Evolutionary conservation across 306 rosid genomes (phyloP).

Genomic region (Rosa chinensis): DNA sequence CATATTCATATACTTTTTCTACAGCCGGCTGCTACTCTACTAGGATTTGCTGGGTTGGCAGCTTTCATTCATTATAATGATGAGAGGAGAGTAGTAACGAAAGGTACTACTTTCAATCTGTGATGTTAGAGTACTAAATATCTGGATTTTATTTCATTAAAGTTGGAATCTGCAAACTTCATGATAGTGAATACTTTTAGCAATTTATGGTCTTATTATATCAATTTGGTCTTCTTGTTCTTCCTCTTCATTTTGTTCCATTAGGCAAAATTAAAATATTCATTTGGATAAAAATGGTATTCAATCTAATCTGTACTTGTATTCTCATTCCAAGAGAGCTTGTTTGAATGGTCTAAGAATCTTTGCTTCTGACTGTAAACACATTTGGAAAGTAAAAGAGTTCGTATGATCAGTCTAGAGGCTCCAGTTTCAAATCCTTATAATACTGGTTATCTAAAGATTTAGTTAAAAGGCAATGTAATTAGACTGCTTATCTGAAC

Average conservation of each 20-base stretch:
- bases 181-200: not conserved
- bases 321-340: not conserved
- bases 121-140: not conserved
- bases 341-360: not conserved
- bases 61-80: constrained; percentile 67
- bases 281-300: not conserved
- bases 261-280: not conserved
- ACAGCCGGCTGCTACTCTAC: constrained; percentile 66
- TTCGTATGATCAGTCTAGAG: not conserved
- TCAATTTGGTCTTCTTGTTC: not conserved
- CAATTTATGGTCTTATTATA: not conserved
- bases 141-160: constrained; percentile 5
- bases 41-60: constrained; percentile 73
- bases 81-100: constrained; percentile 72
- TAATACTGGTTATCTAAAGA: not conserved
- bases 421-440: not conserved
- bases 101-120: constrained; percentile 49
- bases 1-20: constrained; percentile 21
- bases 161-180: constrained; percentile 5
- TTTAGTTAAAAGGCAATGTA: not conserved
- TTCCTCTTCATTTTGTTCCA: not conserved
- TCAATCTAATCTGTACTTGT: not conserved
- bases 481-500: not conserved
- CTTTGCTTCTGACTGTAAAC: not conserved
- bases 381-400: not conserved